Percentiles rank a stretch among this genome's conserved stretches.
phyloP scores from a whole-genome alignment of 768 basidiomycete genomes.

The Psilocybe azurescens region DNA sequence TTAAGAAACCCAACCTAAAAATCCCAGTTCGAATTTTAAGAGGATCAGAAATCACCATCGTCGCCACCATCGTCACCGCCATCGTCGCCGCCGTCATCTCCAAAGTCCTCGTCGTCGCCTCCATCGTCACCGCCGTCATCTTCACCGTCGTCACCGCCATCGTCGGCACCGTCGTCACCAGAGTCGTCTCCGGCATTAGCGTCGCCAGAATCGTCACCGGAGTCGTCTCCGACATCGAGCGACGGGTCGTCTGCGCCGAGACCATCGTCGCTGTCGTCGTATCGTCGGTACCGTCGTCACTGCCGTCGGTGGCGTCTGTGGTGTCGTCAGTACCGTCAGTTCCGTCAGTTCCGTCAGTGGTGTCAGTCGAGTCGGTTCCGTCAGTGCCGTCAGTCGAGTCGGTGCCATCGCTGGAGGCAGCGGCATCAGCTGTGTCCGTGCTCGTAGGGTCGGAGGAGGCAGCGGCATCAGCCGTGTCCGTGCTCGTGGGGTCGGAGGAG shows the following conservation, averaged over 20 bases:
- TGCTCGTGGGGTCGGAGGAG: conserved; percentile 11
- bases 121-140: conserved; percentile 15
- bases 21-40: background rate
- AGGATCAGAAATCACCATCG: conserved; percentile 18
- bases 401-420: conserved; percentile 18
- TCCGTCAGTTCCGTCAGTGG: conserved; percentile 19
- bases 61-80: conserved; percentile 10
- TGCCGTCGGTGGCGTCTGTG: conserved; percentile 14
- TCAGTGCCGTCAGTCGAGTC: conserved; percentile 15
- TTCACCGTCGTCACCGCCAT: conserved; percentile 11
- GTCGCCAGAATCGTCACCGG: conserved; percentile 4
- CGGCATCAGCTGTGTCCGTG: conserved; percentile 22
- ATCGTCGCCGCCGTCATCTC: conserved; percentile 9
- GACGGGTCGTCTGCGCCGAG: conserved; percentile 10
- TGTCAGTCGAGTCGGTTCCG: conserved; percentile 8
- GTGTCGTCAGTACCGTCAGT: conserved; percentile 10
- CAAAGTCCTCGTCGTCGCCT: conserved; percentile 14
- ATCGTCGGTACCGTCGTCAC: conserved; percentile 12
- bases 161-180: conserved; percentile 15
- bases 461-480: conserved; percentile 16
- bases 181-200: conserved; percentile 7
- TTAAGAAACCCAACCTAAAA: conserved; percentile 9
- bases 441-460: conserved; percentile 20
- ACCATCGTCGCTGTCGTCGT: conserved; percentile 15
- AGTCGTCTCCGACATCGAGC: conserved; percentile 15